Evolutionary conservation across 495 filamentous ascomycete species (phyloP), one percentile per base, ranked within the genome.

Genomic region (Neurospora pannonica): DNA sequence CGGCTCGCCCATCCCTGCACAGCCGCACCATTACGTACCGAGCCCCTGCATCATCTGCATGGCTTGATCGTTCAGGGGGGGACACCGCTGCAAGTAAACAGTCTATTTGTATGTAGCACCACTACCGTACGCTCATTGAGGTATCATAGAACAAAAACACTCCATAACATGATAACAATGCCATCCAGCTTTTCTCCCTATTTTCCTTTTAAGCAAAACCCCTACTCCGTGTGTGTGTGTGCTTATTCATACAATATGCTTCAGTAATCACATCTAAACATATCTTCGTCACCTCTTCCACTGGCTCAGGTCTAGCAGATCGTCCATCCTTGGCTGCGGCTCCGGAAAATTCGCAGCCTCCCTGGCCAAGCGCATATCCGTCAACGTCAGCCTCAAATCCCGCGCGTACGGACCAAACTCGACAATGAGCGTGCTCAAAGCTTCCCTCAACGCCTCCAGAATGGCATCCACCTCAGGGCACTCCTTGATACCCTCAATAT

Each of bases 391-490:
- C 69, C 89, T 88, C 74, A 95, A 82, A 71, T 91, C 89, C 17
- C 85, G 82, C 48, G 89, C 85, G 82, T 92, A 97, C 75, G 88
- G 87, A 38, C 87, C 91, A 85, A 96, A 97, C 6, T 86, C 88
- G 3, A 81, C 74, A 28, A 97, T 76, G 19, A 97, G 82, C 71
- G 88, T 86, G 34, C 78, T 78, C 48, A 97, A 84, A 8, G 89
- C 88, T 3, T 81, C 81, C 77, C 86, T 90, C 75, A 97, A 77
- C 6, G 86, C 86, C 8, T 83, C 82, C 46, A 91, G 67, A 7
- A 97, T 83, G 7, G 87, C 84, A 10, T 93, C 88, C 38, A 94
- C 89, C 72, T 92, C 90, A 0, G 86, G 86, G 4, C 84, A 86
- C 67, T 81, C 80, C 42, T 84, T 79, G 38, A 76, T 77, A 34